A percentile compares a stretch with the other conserved stretches of the same genome.
These are phyloP conservation scores for Pseudozyma flocculosa DNA, from an alignment of 1,284 basidiomycete species.

Conservation along the genomic window DNA sequence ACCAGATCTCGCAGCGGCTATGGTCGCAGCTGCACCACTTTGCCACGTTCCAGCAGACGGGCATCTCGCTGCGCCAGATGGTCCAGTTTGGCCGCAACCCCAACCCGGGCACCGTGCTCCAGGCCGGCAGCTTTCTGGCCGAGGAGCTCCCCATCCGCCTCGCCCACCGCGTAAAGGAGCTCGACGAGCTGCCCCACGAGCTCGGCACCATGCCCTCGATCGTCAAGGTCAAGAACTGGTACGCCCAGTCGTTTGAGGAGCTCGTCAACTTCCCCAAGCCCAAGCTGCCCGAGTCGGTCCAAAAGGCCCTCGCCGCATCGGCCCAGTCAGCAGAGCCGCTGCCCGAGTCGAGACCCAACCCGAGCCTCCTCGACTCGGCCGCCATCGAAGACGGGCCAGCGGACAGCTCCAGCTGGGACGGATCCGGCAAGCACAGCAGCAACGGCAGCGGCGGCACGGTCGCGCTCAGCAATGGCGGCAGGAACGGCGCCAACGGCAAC, in stretches of 20 bases:
- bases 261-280: slow-evolving; percentile 55
- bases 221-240: slow-evolving; percentile 96
- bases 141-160: slow-evolving; percentile 92
- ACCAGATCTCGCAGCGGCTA: slow-evolving; percentile 49
- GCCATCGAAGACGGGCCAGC: slow-evolving; percentile 37
- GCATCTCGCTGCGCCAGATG: slow-evolving; percentile 57
- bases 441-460: slow-evolving; percentile 14
- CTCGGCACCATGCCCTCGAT: slow-evolving; percentile 90
- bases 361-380: slow-evolving; percentile 42
- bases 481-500: slow-evolving; percentile 19
- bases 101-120: slow-evolving; percentile 54
- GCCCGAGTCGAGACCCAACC: slow-evolving; percentile 49
- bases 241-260: slow-evolving; percentile 90
- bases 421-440: slow-evolving; percentile 14
- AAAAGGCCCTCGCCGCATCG: slow-evolving; percentile 38
- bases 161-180: slow-evolving; percentile 92
- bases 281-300: slow-evolving; percentile 45
- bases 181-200: slow-evolving; percentile 90
- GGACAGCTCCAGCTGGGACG: slow-evolving; percentile 5
- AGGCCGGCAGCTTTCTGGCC: slow-evolving; percentile 50
- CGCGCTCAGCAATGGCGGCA: slow-evolving; percentile 11
- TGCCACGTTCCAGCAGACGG: slow-evolving; percentile 56
- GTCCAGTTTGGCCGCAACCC: slow-evolving; percentile 56
- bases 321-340: slow-evolving; percentile 39
- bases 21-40: slow-evolving; percentile 55